Evolutionary conservation across 805 yeast genomes (phyloP), one percentile per base, ranked within the genome.

Genomic region (Gaillardinia entomophila): DNA sequence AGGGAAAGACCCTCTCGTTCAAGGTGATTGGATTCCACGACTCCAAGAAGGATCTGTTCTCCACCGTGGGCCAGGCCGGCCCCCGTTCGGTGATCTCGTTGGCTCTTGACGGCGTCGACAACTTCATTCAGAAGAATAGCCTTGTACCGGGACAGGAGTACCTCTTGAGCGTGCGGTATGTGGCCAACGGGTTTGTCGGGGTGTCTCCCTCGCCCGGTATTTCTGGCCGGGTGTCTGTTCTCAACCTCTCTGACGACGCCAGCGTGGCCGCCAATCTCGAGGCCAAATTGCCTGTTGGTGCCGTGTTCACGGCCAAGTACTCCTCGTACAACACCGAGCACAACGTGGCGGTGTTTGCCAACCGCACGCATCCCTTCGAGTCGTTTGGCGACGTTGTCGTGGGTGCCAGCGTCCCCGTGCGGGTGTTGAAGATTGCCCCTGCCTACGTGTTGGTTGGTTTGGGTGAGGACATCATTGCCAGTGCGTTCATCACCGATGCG

Each of bases 11-110:
- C 22, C 22, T 19, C 22, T 19, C 22, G 6, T 6, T 19, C 8
- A 76, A 73, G 47, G 72, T 89, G 13, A 71, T 87, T 44, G 97
- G 96, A 2, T 77, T 58, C 55, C 88, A 79, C 52, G 90, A 86
- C 54, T 67, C 78, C 6, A 73, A 79, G 37, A 78, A 70, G 36
- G 86, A 81, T 48, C 71, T 68, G 35, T 84, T 79, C 57, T 56
- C 79, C 37, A 82, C 92, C 16, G 63, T 79, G 14, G 68, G 84
- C 14, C 81, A 76, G 45, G 46, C 55, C 16, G 72, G 69, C 33
- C 64, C 70, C 27, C 69, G 76, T 17, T 73, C 74, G 38, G 71
- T 75, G 30, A 55, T 71, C 8, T 96, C 86, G 57, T 65, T 88
- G 38, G 71, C 82, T 14, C 42, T 66, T 16, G 48, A 62, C 6